phyloP scores from a whole-genome alignment of 2,329 filamentous ascomycete genomes.

The Aspergillus ochraceoroseus region DNA sequence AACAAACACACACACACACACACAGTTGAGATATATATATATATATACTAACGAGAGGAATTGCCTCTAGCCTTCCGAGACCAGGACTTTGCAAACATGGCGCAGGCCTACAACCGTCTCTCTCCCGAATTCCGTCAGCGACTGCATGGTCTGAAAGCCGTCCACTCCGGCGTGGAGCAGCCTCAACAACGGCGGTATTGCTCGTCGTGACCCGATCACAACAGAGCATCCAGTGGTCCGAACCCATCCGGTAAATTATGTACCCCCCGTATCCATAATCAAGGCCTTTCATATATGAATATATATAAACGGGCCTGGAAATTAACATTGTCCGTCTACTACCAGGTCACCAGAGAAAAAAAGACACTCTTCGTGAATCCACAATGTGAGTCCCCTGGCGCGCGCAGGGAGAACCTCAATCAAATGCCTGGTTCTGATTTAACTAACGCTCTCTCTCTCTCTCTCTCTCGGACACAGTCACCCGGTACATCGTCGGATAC shows the following conservation, averaged over 20 bases:
- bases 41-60: too few species aligned
- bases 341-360: constrained; percentile 70
- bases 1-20: too few species aligned
- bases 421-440: too few species aligned
- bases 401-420: too few species aligned
- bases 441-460: too few species aligned
- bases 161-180: constrained; percentile 79
- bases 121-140: constrained; percentile 74
- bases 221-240: constrained; percentile 72
- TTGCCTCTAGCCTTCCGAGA: constrained; percentile 59
- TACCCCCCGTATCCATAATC: background rate
- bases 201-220: constrained; percentile 68
- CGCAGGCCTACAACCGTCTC: constrained; percentile 73
- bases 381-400: constrained; percentile 66
- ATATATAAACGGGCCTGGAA: too few species aligned
- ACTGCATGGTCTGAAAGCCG: constrained; percentile 72
- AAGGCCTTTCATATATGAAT: too few species aligned
- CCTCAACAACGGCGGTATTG: constrained; percentile 61
- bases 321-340: too few species aligned
- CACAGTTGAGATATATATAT: too few species aligned
- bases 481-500: constrained; percentile 70
- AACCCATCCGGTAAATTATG: constrained; percentile 60
- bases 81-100: constrained; percentile 75
- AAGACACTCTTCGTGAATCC: constrained; percentile 77
- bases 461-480: constrained; percentile 51